Evolutionary conservation across 228 moss, liverwort and hornwort species (phyloP).

Genomic region (Sphagnum magellanicum): DNA sequence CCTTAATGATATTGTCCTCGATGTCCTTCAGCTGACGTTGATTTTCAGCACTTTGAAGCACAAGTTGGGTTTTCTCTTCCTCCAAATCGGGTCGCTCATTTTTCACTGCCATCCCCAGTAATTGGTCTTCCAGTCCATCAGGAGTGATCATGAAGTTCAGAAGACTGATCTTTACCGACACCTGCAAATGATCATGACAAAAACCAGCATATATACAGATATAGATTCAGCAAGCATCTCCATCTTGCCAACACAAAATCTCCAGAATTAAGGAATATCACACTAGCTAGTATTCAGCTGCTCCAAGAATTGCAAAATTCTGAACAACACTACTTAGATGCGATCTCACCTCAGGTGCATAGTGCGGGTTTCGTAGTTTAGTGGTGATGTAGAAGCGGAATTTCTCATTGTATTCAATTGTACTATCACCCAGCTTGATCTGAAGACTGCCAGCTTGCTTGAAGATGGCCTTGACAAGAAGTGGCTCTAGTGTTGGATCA

Average conservation of each 20-base stretch:
- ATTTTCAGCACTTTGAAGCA: slow-evolving; percentile 65
- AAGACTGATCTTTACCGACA: slow-evolving; percentile 63
- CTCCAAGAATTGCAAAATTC: too few relatives aligned
- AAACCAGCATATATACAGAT: neutral
- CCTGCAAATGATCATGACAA: slow-evolving; percentile 18
- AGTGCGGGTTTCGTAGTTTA: slow-evolving; percentile 66
- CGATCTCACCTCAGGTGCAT: slow-evolving; percentile 55
- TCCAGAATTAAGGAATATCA: too few relatives aligned
- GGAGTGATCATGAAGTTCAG: slow-evolving; percentile 72
- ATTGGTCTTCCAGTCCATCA: slow-evolving; percentile 64
- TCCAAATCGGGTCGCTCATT: slow-evolving; percentile 65
- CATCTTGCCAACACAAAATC: too few relatives aligned
- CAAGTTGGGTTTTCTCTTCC: slow-evolving; percentile 67
- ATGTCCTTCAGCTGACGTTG: slow-evolving; percentile 66
- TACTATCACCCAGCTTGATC: slow-evolving; percentile 59
- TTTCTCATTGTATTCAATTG: slow-evolving; percentile 61
- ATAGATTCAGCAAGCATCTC: too few relatives aligned
- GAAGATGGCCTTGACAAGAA: slow-evolving; percentile 50
- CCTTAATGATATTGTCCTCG: slow-evolving; percentile 65
- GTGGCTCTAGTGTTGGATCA: slow-evolving; percentile 64
- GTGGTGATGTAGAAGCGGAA: slow-evolving; percentile 66
- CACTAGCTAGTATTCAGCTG: too few relatives aligned
- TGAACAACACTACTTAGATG: too few relatives aligned
- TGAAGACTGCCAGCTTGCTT: slow-evolving; percentile 56
- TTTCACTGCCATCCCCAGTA: slow-evolving; percentile 66